phyloP scores from a whole-genome alignment of 768 basidiomycete genomes.

The Baorangia bicolor region DNA sequence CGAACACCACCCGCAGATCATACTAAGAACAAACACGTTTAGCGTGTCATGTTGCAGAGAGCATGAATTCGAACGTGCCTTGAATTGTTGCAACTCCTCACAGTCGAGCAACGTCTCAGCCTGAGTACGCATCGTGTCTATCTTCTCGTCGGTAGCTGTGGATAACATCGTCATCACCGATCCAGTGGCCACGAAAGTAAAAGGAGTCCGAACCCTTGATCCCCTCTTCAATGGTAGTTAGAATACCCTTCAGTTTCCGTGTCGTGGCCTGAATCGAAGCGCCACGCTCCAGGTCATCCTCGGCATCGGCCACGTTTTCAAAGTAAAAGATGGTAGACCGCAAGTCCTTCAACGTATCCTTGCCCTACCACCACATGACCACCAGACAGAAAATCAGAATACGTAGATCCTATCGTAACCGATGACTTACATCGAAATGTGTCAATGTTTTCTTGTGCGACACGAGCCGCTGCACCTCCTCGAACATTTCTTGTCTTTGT shows the following conservation, averaged over 20 bases:
- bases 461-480: slow-evolving; percentile 48
- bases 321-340: slow-evolving; percentile 67
- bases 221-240: slow-evolving; percentile 51
- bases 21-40: slow-evolving; percentile 48
- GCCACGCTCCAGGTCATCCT: slow-evolving; percentile 47
- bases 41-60: neutral
- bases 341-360: slow-evolving; percentile 63
- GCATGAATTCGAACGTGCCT: slow-evolving; percentile 37
- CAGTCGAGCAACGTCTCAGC: slow-evolving; percentile 53
- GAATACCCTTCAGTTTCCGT: slow-evolving; percentile 49
- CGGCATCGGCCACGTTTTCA: slow-evolving; percentile 58
- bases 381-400: neutral
- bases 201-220: slow-evolving; percentile 45
- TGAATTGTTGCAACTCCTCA: slow-evolving; percentile 61
- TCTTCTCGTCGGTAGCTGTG: slow-evolving; percentile 53
- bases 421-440: slow-evolving; percentile 51
- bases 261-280: slow-evolving; percentile 43
- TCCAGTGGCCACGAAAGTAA: neutral
- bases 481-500: slow-evolving; percentile 40
- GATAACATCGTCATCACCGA: neutral
- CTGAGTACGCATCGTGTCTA: slow-evolving; percentile 45
- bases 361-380: slow-evolving; percentile 40
- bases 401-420: neutral
- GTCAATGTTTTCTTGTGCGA: slow-evolving; percentile 48
- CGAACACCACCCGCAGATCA: slow-evolving; percentile 73